Conservation (phyloP, 2,329 filamentous ascomycete species). For the Diaporthe sp. region DNA sequence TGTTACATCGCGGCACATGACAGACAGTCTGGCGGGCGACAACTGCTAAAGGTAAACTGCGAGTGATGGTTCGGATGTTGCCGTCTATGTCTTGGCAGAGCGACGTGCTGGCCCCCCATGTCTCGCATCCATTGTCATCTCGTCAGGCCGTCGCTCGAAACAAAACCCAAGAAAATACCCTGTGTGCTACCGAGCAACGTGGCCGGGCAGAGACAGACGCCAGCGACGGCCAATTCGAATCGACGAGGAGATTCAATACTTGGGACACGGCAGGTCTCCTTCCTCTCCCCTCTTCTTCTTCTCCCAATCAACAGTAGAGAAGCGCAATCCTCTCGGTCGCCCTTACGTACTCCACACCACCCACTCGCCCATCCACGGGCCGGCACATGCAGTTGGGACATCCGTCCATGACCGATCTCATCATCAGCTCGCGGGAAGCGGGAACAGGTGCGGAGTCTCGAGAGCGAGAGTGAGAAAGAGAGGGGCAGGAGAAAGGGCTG, state of each 20-base stretch:
- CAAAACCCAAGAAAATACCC: slow-evolving; percentile 10
- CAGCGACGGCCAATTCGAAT: not conserved
- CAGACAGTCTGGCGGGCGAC: not conserved
- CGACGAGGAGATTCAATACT: not conserved
- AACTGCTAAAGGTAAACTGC: slow-evolving; percentile 9
- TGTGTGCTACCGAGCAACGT: slow-evolving; percentile 21
- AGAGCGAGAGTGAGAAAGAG: not conserved
- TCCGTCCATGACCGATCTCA: slow-evolving; percentile 14
- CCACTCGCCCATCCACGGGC: not conserved
- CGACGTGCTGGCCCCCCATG: slow-evolving; percentile 8
- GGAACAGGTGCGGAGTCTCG: not conserved
- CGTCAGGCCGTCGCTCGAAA: slow-evolving; percentile 17
- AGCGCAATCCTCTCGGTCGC: not conserved
- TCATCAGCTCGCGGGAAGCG: not conserved
- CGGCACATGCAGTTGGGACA: slow-evolving; percentile 23
- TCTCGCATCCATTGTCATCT: slow-evolving; percentile 25
- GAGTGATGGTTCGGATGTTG: slow-evolving; percentile 23
- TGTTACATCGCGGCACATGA: slow-evolving; percentile 26
- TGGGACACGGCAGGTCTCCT: not conserved
- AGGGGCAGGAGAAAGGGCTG: not conserved
- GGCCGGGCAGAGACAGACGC: slow-evolving; percentile 10
- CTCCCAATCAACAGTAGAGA: slow-evolving; percentile 14
- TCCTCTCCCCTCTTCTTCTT: not conserved
- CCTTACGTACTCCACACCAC: slow-evolving; percentile 11
- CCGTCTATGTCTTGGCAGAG: slow-evolving; percentile 16